A percentile compares a stretch with the other conserved stretches of the same genome.
phyloP scores from a whole-genome alignment of 2,329 filamentous ascomycete genomes.

The Septoria petroselini region DNA sequence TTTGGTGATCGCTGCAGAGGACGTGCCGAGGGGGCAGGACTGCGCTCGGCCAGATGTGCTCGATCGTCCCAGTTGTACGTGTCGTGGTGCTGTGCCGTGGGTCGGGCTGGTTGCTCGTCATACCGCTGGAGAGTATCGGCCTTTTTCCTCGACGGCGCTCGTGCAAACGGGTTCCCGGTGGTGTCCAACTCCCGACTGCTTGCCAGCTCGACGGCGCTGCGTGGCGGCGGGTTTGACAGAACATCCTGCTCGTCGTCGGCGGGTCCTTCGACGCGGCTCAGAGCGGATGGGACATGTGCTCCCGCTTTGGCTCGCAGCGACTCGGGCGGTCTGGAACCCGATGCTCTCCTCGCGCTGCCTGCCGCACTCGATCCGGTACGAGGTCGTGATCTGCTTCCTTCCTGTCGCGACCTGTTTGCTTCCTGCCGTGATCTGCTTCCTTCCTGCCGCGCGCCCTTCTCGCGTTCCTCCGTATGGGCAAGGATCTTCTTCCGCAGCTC shows the following conservation, averaged over 20 bases:
- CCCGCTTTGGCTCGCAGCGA: slow-evolving; percentile 9
- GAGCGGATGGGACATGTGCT: slow-evolving; percentile 24
- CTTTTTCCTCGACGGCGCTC: slow-evolving; percentile 47
- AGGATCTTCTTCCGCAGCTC: slow-evolving; percentile 37
- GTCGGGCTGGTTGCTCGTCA: slow-evolving; percentile 31
- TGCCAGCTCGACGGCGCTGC: slow-evolving; percentile 19
- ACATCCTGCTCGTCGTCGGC: slow-evolving; percentile 18
- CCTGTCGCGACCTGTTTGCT: slow-evolving; percentile 22
- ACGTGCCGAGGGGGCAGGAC: slow-evolving; percentile 27
- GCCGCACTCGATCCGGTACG: slow-evolving; percentile 18
- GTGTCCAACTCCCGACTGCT: slow-evolving; percentile 27
- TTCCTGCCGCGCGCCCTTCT: slow-evolving; percentile 35
- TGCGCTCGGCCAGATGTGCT: slow-evolving; percentile 34
- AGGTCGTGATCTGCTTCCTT: slow-evolving; percentile 25
- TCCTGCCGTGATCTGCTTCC: slow-evolving; percentile 26
- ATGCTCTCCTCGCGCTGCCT: slow-evolving; percentile 20
- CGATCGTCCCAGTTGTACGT: slow-evolving; percentile 51
- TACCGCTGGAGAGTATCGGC: slow-evolving; percentile 22
- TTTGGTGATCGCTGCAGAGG: slow-evolving; percentile 39
- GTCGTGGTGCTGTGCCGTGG: slow-evolving; percentile 40
- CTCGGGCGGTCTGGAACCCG: slow-evolving; percentile 21
- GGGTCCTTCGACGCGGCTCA: slow-evolving; percentile 29
- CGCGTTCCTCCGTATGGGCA: slow-evolving; percentile 37
- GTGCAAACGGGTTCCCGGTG: slow-evolving; percentile 52
- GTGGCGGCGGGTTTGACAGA: slow-evolving; percentile 1